Percentiles rank a stretch among this genome's conserved stretches.
These are phyloP conservation scores for Claviceps fusiformis DNA, from an alignment of 2,329 filamentous ascomycete genomes.

Conservation along the genomic window DNA sequence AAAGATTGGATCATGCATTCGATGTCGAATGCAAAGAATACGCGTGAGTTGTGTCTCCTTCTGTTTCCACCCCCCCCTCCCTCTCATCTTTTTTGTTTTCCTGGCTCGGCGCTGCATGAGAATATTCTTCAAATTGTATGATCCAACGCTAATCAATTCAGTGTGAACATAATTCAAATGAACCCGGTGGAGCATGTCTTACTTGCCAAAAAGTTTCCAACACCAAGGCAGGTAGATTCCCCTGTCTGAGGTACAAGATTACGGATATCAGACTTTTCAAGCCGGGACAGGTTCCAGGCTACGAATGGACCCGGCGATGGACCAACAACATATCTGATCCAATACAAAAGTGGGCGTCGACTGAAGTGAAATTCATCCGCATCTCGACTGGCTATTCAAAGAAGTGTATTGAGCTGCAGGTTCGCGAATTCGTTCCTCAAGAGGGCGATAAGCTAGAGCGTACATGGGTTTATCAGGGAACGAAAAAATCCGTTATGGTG, in stretches of 20 bases:
- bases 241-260: constrained; percentile 48
- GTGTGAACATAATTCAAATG: constrained; percentile 37
- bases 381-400: constrained; percentile 42
- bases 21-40: constrained; percentile 49
- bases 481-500: constrained; percentile 33
- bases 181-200: constrained; percentile 34
- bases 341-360: constrained; percentile 41
- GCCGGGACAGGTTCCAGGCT: constrained; percentile 42
- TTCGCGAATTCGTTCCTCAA: constrained; percentile 41
- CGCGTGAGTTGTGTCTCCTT: constrained; percentile 30
- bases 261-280: constrained; percentile 45
- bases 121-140: not conserved
- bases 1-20: constrained; percentile 44
- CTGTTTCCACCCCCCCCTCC: no score
- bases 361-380: constrained; percentile 33
- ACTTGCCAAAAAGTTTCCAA: constrained; percentile 39
- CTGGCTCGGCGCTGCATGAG: not conserved
- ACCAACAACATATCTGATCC: constrained; percentile 39
- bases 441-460: constrained; percentile 40
- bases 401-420: constrained; percentile 32
- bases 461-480: constrained; percentile 37
- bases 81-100: not conserved
- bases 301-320: constrained; percentile 48
- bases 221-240: constrained; percentile 38
- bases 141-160: constrained; percentile 13